phyloP scores from a whole-genome alignment of 306 rosid genomes.

The Rubus idaeus region DNA sequence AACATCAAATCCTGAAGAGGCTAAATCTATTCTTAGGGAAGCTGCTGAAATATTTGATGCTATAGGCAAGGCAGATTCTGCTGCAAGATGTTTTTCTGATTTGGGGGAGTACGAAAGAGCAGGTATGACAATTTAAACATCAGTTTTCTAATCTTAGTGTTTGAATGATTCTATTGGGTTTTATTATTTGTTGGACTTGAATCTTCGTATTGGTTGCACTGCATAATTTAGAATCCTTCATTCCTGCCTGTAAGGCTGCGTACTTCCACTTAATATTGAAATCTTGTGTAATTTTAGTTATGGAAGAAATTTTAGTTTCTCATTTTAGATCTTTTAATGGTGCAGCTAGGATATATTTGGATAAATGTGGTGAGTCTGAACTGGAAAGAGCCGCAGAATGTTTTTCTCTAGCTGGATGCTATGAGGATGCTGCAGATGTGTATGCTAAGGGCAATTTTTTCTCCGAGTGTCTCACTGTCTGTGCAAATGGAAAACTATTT shows the following conservation, averaged over 20 bases:
- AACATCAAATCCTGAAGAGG: conserved; percentile 38
- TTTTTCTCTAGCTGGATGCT: conserved; percentile 50
- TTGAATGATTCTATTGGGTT: neutral
- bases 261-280: neutral
- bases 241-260: too few species aligned
- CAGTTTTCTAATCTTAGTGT: neutral
- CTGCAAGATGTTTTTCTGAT: conserved; percentile 69
- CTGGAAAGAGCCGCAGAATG: conserved; percentile 63
- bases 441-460: conserved; percentile 59
- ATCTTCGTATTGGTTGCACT: neutral
- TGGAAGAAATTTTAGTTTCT: neutral
- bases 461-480: conserved; percentile 51
- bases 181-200: neutral
- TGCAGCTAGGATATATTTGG: conserved; percentile 56
- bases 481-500: conserved; percentile 51
- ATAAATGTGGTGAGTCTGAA: conserved; percentile 49
- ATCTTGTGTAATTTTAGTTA: too few species aligned
- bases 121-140: conserved; percentile 37
- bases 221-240: neutral
- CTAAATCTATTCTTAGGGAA: conserved; percentile 61
- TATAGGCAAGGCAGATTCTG: conserved; percentile 56
- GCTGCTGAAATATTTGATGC: conserved; percentile 73
- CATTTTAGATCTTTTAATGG: conserved; percentile 5
- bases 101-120: conserved; percentile 66
- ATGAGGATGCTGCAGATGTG: conserved; percentile 53